Evolutionary conservation across 305 asterid genomes (phyloP), one percentile per base, ranked within the genome.

Genomic region (Coffea humblotiana): DNA sequence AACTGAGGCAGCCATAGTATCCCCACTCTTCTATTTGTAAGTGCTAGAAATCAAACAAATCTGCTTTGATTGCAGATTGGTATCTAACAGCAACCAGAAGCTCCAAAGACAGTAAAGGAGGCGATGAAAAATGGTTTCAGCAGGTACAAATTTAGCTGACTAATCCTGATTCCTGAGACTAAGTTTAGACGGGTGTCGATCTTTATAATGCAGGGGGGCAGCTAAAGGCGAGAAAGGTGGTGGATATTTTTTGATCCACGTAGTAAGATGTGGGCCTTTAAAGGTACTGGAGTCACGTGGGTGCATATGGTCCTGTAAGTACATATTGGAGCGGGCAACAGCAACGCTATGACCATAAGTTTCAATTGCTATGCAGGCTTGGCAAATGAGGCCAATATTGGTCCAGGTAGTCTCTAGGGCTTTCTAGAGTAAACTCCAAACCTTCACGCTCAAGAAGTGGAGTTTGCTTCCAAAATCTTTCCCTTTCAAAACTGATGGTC

Each of bases 1-100:
- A 83, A 85, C 85, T 82, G 78, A 85, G 45, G 81, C 81, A 65
- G 89, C 89, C 82, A 86, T 90, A 37, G 9, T 67, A 60, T 37
- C 3, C 43, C 43, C 6, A 40, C 4, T 3, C 43, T 40, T 40
- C 5, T 14, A 7, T 58, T 8, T 0, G 1, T 40, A 13, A 68
- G 19, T n/a, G 9, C 2, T 14, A 19, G 29, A 23, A 35, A 40
- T 11, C 19, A 29, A 9, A 12, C 16, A 10, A 4, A 1, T 0
- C 18, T 4, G 14, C 9, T 14, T 2, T 15, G 16, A 67, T 51
- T 10, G 2, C 52, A 48, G 11, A 60, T 0, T 2, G 56, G 56
- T 9, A 60, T 0, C 16, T 43, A 52, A 23, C 6, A 4, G 13
- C 9, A 0, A 56, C 6, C 6, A 56, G 21, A 19, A 19, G 19